Conservation (phyloP, 805 yeast species). For the Myxozyma melibiosi region DNA sequence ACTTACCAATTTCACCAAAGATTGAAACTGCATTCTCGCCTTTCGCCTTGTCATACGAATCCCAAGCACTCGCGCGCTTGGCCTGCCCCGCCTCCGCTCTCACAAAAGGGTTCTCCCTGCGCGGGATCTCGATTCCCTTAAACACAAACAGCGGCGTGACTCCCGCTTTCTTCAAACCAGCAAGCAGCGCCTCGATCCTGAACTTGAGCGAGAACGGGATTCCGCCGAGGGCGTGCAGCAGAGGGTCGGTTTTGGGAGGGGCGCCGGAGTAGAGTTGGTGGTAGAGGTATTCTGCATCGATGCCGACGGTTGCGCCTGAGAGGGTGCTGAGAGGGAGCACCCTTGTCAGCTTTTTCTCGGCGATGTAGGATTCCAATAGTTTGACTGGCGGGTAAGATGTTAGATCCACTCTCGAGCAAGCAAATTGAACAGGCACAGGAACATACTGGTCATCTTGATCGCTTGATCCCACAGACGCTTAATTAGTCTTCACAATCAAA, state of each 20-base stretch:
- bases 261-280: conserved; percentile 55
- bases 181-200: conserved; percentile 63
- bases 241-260: conserved; percentile 65
- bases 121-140: conserved; percentile 51
- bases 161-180: conserved; percentile 58
- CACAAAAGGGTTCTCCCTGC: conserved; percentile 30
- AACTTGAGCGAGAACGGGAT: conserved; percentile 64
- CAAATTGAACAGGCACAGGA: not conserved
- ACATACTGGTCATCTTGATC: conserved; percentile 16
- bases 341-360: conserved; percentile 65
- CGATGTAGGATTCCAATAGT: conserved; percentile 46
- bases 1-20: conserved; percentile 37
- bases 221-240: conserved; percentile 78
- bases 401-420: not conserved
- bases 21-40: conserved; percentile 38
- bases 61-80: conserved; percentile 49
- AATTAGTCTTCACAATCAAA: too few relatives aligned
- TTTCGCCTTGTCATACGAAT: conserved; percentile 44
- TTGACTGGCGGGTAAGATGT: conserved; percentile 13
- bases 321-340: conserved; percentile 65
- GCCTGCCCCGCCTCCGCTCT: conserved; percentile 36
- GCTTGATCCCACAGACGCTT: too few relatives aligned
- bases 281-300: conserved; percentile 80
- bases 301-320: conserved; percentile 70
- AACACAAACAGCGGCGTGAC: conserved; percentile 82